Evolutionary conservation across 2,329 filamentous ascomycete genomes (phyloP), one percentile per base, ranked within the genome.

Genomic region (Fusarium illudens): DNA sequence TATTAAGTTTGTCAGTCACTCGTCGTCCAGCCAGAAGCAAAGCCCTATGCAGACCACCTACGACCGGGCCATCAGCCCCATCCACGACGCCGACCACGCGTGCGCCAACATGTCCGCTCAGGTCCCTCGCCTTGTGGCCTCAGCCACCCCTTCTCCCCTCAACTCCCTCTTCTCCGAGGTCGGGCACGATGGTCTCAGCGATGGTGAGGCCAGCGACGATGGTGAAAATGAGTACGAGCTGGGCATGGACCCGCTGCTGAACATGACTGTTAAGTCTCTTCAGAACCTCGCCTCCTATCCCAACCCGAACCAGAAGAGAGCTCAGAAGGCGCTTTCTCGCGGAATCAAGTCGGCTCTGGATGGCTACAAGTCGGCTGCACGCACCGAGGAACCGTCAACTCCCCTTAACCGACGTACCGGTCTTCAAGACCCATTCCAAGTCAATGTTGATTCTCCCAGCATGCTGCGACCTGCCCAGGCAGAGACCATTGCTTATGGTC

Each of bases 201-300:
- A 69, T 29, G 70, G 69, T 32, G 72, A 66, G 27, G 69, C 33
- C 70, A 76, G 70, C 49, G 69, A 72, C 22, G 73, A 73, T 33
- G 73, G 73, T 19, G 78, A 79, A 29, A 66, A 73, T 34, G 76
- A 75, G 7, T 73, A 71, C 27, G 75, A 77, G 10, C 62, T 68
- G 29, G 62, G 62, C 7, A 73, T 73, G 55, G 75, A 78, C 19
- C 72, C 77, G 2, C 72, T 82, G 51, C 75, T 78, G 60, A 81
- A 75, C 46, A 77, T 81, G 64, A 77, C 79, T 12, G 79, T 83
- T 70, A 85, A 86, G 69, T 83, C 80, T 29, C 78, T 87, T 20
- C 81, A 83, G 36, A 87, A 84, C 67, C 73, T 87, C 67, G 85
- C 85, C 15, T 87, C 85, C 2, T 87, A 87, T 67, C 79, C 82